phyloP scores from a whole-genome alignment of 2,329 filamentous ascomycete species.

The Pseudocercospora pini-densiflorae region DNA sequence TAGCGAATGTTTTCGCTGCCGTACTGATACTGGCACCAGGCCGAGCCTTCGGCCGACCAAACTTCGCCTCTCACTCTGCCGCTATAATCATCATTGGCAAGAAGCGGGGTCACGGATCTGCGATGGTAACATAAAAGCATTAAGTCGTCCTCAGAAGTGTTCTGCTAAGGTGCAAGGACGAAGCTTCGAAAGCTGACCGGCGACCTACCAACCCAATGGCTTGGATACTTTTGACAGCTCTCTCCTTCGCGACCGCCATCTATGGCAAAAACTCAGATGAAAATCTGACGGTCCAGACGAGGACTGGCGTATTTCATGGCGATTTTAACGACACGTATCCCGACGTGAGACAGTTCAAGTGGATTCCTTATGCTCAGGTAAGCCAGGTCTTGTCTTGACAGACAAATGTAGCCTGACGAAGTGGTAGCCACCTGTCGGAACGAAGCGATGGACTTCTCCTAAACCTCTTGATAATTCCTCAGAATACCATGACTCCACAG shows the following conservation, averaged over 20 bases:
- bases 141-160: neutral
- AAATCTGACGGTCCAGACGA: neutral
- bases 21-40: neutral
- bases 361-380: constrained; percentile 18
- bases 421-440: neutral
- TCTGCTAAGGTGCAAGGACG: neutral
- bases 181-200: neutral
- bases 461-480: constrained; percentile 1
- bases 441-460: neutral
- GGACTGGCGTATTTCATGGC: constrained; percentile 20
- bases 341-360: constrained; percentile 24
- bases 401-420: too few species aligned
- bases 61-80: neutral
- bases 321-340: constrained; percentile 21
- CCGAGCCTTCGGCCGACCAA: neutral
- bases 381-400: constrained; percentile 4
- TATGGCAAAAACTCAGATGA: neutral
- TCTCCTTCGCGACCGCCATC: neutral
- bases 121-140: neutral
- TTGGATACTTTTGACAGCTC: neutral
- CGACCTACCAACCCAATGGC: neutral
- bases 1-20: neutral
- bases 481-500: neutral
- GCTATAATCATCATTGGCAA: neutral
- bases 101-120: neutral